Conservation (phyloP, 305 asterid genomes). For the Fraxinus floribunda region DNA sequence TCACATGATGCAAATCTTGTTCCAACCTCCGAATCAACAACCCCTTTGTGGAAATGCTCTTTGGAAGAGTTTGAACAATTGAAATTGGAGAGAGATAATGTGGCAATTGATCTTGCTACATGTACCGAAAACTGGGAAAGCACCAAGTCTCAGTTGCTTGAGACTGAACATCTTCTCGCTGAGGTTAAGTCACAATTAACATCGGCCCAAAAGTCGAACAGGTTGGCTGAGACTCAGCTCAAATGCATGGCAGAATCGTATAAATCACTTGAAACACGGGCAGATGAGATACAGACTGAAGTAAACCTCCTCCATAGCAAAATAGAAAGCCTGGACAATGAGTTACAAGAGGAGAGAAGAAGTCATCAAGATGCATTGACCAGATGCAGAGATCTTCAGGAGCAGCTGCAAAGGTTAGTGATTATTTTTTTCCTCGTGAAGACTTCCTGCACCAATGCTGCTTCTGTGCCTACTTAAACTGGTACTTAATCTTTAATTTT, state of each 20-base stretch:
- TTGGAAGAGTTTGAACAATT: constrained; percentile 81
- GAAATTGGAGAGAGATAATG: constrained; percentile 69
- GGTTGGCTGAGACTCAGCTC: constrained; percentile 95
- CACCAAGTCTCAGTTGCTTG: constrained; percentile 64
- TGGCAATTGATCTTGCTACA: constrained; percentile 62
- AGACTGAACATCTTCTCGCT: constrained; percentile 65
- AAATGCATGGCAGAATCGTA: constrained; percentile 98
- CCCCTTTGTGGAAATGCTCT: constrained; percentile 72
- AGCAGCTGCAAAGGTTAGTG: constrained; percentile 65
- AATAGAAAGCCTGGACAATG: constrained; percentile 55
- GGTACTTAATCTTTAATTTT: background rate
- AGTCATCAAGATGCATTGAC: constrained; percentile 51
- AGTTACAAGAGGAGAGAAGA: constrained; percentile 70
- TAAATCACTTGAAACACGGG: constrained; percentile 73
- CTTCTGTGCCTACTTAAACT: background rate
- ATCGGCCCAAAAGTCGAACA: constrained; percentile 69
- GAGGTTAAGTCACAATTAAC: constrained; percentile 74
- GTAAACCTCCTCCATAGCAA: constrained; percentile 57
- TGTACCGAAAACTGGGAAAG: constrained; percentile 56
- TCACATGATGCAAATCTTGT: constrained; percentile 74
- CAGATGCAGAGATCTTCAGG: constrained; percentile 76
- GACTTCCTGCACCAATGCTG: background rate
- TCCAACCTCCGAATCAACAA: constrained; percentile 66
- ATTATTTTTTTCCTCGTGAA: background rate
- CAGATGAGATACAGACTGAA: constrained; percentile 72